Percentiles rank a stretch among this genome's conserved stretches.
phyloP scores from a whole-genome alignment of 208 protist genomes.

The Porcisia deanei region DNA sequence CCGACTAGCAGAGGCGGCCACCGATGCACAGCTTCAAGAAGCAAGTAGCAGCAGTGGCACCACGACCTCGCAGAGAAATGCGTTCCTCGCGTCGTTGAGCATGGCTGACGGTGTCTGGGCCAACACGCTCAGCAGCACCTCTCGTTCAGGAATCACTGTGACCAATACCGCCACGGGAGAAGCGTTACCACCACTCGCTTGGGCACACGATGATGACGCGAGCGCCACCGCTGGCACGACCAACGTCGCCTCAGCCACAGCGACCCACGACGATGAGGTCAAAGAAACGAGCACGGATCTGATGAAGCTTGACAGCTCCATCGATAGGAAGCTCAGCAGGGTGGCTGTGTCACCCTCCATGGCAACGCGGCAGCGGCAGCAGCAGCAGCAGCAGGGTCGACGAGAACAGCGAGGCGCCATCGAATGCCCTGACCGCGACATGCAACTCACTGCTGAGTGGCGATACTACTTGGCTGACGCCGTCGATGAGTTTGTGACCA shows the following conservation, averaged over 20 bases:
- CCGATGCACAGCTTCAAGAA: not conserved
- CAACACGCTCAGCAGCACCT: not conserved
- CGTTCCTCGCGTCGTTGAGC: not conserved
- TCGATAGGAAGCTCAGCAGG: slow-evolving; percentile 1
- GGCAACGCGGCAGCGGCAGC: not conserved
- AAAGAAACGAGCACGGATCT: not conserved
- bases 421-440: not conserved
- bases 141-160: slow-evolving; percentile 1
- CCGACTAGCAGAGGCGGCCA: not conserved
- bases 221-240: not conserved
- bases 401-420: not conserved
- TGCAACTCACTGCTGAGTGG: not conserved
- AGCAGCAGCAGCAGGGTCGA: not conserved
- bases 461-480: slow-evolving; percentile 44
- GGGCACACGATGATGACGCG: not conserved
- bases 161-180: slow-evolving; percentile 5
- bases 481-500: slow-evolving; percentile 29
- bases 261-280: not conserved
- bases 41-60: not conserved
- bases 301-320: not conserved
- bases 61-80: not conserved
- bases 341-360: not conserved
- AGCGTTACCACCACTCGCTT: not conserved
- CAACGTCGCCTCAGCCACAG: not conserved
- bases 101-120: not conserved